Percentiles rank a stretch among this genome's conserved stretches.
These are phyloP conservation scores for Vachellia collinsii DNA, from an alignment of 306 rosid species.

Conservation along the genomic window DNA sequence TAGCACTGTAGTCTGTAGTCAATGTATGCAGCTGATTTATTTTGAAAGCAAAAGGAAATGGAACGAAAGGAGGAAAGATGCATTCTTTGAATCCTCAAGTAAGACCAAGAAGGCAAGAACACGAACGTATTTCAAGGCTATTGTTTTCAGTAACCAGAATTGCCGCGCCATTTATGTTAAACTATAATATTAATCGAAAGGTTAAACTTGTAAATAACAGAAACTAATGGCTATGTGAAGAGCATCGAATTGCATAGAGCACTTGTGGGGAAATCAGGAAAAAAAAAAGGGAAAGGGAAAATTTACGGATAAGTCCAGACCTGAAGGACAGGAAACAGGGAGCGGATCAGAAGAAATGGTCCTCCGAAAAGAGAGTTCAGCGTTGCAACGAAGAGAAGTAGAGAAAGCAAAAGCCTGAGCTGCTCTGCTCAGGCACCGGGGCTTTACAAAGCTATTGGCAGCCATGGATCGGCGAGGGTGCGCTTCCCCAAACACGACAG, in stretches of 20 bases:
- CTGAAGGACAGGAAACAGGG: slow-evolving; percentile 61
- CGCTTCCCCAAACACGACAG: background rate
- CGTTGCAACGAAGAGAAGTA: slow-evolving; percentile 33
- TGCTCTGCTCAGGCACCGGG: slow-evolving; percentile 45
- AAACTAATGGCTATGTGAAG: slow-evolving; percentile 33
- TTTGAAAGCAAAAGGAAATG: background rate
- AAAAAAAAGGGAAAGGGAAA: background rate
- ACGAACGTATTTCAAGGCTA: background rate
- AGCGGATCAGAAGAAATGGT: slow-evolving; percentile 47
- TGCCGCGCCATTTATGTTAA: background rate
- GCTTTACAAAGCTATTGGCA: slow-evolving; percentile 54
- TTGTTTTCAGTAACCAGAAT: slow-evolving; percentile 34
- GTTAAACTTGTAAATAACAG: slow-evolving; percentile 5
- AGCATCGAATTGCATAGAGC: background rate
- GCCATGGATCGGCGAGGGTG: slow-evolving; percentile 54
- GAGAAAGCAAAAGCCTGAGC: slow-evolving; percentile 46
- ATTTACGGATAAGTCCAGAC: slow-evolving; percentile 37
- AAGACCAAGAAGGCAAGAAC: background rate
- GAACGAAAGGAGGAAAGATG: background rate
- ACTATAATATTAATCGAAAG: background rate
- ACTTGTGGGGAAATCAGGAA: background rate
- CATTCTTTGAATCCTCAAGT: background rate
- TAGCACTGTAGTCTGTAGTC: background rate
- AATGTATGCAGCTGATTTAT: background rate
- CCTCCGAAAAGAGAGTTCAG: slow-evolving; percentile 41